These are phyloP conservation scores for Ormosia semicastrata DNA, from an alignment of 306 rosid genomes.

Conservation along the genomic window DNA sequence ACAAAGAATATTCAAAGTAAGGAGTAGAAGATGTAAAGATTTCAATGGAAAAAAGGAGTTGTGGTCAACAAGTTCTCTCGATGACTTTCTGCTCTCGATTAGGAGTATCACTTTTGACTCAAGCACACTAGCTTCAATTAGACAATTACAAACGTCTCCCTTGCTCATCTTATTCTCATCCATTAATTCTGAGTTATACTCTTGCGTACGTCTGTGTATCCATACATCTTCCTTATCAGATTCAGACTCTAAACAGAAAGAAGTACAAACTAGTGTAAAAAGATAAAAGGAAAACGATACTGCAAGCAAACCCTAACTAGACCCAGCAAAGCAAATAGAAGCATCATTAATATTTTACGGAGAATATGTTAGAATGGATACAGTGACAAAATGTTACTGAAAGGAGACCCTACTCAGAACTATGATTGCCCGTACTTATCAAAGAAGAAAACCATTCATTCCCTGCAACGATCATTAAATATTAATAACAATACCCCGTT, in stretches of 20 bases:
- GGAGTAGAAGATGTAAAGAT: not conserved
- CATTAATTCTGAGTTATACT: not conserved
- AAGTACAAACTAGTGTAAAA: slow-evolving; percentile 3
- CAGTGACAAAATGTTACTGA: not conserved
- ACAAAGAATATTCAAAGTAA: slow-evolving; percentile 10
- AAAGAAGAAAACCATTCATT: slow-evolving; percentile 21
- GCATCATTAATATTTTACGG: not conserved
- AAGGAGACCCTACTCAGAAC: not conserved
- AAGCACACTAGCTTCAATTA: not conserved
- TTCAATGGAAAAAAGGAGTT: not conserved
- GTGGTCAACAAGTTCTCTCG: not conserved
- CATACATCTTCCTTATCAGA: not conserved
- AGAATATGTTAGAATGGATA: not conserved
- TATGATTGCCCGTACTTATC: not conserved
- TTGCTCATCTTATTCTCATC: not conserved
- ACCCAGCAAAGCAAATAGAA: slow-evolving; percentile 15
- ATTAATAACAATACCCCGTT: not conserved
- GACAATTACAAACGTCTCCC: not conserved
- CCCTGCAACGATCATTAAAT: not conserved
- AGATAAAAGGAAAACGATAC: not conserved
- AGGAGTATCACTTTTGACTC: not conserved
- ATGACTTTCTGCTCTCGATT: not conserved
- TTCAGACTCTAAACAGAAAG: not conserved
- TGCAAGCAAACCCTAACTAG: slow-evolving; percentile 31
- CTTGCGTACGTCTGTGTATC: not conserved